Evolutionary conservation across 495 filamentous ascomycete species (phyloP).

Genomic region (Bathelium albidoporum): DNA sequence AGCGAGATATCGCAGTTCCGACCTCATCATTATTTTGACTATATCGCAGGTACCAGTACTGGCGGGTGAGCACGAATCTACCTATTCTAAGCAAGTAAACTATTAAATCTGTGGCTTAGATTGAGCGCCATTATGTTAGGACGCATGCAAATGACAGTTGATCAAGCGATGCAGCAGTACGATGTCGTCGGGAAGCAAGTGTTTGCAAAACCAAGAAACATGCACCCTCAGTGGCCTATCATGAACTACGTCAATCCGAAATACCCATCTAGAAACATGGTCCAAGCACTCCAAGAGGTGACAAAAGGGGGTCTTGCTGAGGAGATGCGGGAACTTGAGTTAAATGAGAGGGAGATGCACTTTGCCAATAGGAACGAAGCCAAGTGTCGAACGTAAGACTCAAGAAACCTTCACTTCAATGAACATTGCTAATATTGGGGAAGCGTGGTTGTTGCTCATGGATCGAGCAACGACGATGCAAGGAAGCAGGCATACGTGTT

Average conservation of each 20-base stretch:
- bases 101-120: neutral
- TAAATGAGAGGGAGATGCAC: neutral
- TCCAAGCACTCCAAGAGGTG: neutral
- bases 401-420: neutral
- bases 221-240: neutral
- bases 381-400: neutral
- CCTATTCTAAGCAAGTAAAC: neutral
- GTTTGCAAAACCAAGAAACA: slow-evolving; percentile 4
- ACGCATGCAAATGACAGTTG: slow-evolving; percentile 6
- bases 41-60: slow-evolving; percentile 7
- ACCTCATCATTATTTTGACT: slow-evolving; percentile 11
- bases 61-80: neutral
- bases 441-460: slow-evolving; percentile 4
- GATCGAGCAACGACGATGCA: neutral
- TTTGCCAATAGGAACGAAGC: neutral
- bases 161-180: slow-evolving; percentile 2
- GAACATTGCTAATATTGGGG: neutral
- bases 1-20: neutral
- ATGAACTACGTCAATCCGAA: slow-evolving; percentile 6
- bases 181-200: slow-evolving; percentile 6
- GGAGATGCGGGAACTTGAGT: neutral
- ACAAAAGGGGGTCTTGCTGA: neutral
- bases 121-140: slow-evolving; percentile 8
- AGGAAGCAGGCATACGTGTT: slow-evolving; percentile 5
- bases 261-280: neutral